A percentile compares a stretch with the other conserved stretches of the same genome.
Evolutionary conservation across 192 early-diverging fungal species (phyloP).

Genomic region (Cetraspora pellucida): DNA sequence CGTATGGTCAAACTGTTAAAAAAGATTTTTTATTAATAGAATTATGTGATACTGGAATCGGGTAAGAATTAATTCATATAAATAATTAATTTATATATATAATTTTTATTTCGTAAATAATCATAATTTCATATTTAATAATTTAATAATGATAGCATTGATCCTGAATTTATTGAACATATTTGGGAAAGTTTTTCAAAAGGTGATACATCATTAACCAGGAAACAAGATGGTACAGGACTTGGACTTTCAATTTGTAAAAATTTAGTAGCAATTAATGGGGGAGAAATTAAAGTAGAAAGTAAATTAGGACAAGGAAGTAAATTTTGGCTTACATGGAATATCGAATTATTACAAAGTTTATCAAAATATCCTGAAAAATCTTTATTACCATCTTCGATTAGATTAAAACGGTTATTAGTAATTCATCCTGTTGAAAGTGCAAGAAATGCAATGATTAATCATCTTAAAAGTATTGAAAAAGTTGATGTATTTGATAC

Average conservation of each 20-base stretch:
- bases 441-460: not conserved
- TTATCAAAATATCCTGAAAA: slow-evolving; percentile 29
- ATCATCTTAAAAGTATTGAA: slow-evolving; percentile 6
- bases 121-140: not conserved
- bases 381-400: slow-evolving; percentile 22
- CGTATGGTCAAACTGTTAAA: not conserved
- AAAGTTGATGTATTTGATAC: slow-evolving; percentile 32
- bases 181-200: slow-evolving; percentile 76
- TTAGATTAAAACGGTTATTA: slow-evolving; percentile 30
- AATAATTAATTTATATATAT: not conserved
- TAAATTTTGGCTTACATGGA: slow-evolving; percentile 68
- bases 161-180: slow-evolving; percentile 45
- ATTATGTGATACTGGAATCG: slow-evolving; percentile 76
- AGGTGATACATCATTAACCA: slow-evolving; percentile 67
- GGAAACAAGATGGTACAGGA: slow-evolving; percentile 76
- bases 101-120: no score
- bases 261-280: slow-evolving; percentile 70
- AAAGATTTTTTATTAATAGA: slow-evolving; percentile 52
- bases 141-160: slow-evolving; percentile 59
- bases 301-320: slow-evolving; percentile 64
- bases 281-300: slow-evolving; percentile 69
- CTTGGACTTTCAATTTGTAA: slow-evolving; percentile 78
- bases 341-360: not conserved
- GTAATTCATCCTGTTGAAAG: slow-evolving; percentile 33
- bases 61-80: not conserved